Evolutionary conservation across 73 alveolate species (phyloP).

Genomic region (Paramecium bursaria): DNA sequence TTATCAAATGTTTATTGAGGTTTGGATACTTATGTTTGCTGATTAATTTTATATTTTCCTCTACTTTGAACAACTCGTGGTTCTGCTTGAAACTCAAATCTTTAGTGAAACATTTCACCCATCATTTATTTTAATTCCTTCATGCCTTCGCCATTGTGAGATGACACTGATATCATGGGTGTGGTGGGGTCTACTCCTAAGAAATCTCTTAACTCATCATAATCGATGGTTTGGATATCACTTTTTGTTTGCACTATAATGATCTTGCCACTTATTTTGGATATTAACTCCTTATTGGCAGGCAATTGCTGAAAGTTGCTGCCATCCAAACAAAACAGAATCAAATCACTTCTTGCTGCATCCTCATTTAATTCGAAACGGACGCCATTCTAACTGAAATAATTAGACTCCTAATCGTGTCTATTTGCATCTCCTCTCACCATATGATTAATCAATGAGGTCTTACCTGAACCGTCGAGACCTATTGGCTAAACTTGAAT

Average conservation of each 20-base stretch:
- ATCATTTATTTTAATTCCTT: background rate
- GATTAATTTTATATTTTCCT: slow-evolving; percentile 68
- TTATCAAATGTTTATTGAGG: slow-evolving; percentile 59
- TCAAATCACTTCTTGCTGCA: slow-evolving; percentile 44
- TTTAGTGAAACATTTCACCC: background rate
- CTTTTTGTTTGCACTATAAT: slow-evolving; percentile 56
- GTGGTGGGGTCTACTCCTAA: background rate
- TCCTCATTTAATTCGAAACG: slow-evolving; percentile 65
- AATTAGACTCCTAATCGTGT: slow-evolving; percentile 3
- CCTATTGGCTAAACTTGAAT: slow-evolving; percentile 55
- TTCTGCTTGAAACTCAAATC: slow-evolving; percentile 68
- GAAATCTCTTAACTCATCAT: background rate
- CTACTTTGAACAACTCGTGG: slow-evolving; percentile 75
- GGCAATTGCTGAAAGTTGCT: slow-evolving; percentile 56
- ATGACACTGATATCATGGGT: background rate
- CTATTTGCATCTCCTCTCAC: slow-evolving; percentile 25
- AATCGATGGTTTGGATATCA: slow-evolving; percentile 59
- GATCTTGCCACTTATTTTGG: slow-evolving; percentile 20
- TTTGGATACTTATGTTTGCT: slow-evolving; percentile 67
- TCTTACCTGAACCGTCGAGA: slow-evolving; percentile 67
- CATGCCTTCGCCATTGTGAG: slow-evolving; percentile 29
- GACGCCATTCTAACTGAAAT: background rate
- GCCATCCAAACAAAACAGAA: slow-evolving; percentile 61
- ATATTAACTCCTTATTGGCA: slow-evolving; percentile 38
- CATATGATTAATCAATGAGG: slow-evolving; percentile 62